phyloP scores from a whole-genome alignment of 495 filamentous ascomycete genomes.

The Penicillium crystallinum region DNA sequence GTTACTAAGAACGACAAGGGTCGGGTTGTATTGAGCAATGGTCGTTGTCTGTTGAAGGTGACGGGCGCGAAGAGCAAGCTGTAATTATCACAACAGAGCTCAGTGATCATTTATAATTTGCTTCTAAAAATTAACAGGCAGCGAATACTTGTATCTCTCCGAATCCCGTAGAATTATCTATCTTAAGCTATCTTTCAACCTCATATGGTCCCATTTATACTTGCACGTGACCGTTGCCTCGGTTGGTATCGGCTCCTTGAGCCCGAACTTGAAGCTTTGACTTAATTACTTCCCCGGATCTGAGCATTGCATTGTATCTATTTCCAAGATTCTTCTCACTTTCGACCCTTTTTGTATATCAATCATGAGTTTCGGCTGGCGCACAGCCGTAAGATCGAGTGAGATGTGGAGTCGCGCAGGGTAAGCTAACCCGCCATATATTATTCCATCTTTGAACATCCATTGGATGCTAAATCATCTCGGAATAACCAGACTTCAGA shows the following conservation, averaged over 20 bases:
- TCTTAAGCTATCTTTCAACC: not conserved
- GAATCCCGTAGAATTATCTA: not conserved
- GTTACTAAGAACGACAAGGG: conserved; percentile 62
- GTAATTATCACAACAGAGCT: conserved; percentile 25
- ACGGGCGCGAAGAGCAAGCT: conserved; percentile 58
- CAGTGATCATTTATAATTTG: not conserved
- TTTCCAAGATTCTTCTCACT: not conserved
- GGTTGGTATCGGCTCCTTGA: not conserved
- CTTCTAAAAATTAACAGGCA: not conserved
- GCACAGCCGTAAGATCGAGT: not conserved
- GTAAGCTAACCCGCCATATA: not conserved
- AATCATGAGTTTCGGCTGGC: not conserved
- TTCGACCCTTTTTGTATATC: not conserved
- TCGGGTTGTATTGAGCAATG: conserved; percentile 79
- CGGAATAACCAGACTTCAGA: not conserved
- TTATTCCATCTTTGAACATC: not conserved
- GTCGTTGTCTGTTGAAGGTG: conserved; percentile 70
- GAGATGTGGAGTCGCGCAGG: not conserved
- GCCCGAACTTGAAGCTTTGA: not conserved
- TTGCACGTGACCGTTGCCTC: conserved; percentile 4
- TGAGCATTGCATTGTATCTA: not conserved
- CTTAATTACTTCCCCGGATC: not conserved
- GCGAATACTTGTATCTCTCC: not conserved
- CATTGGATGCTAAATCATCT: not conserved
- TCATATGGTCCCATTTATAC: not conserved